Conservation (phyloP, 2,329 filamentous ascomycete genomes). For the Fusarium torreyae region DNA sequence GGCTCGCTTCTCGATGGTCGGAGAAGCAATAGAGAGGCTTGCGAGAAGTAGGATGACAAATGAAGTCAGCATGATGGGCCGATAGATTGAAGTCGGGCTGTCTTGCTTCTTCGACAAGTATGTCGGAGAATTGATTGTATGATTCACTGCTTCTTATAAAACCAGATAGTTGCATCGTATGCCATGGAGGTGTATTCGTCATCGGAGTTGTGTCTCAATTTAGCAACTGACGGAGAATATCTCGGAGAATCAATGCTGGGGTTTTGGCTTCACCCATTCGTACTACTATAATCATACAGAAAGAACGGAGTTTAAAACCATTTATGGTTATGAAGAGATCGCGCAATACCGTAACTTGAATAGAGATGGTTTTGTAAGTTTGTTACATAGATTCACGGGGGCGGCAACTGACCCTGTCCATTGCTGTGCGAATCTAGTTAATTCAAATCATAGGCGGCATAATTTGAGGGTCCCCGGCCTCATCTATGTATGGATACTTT, state of each 20-base stretch:
- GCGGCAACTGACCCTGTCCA: no score
- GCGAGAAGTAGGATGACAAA: constrained; percentile 24
- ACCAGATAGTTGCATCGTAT: constrained; percentile 1
- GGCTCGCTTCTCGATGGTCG: constrained; percentile 34
- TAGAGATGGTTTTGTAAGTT: no score
- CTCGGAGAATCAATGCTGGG: constrained; percentile 27
- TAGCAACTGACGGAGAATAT: constrained; percentile 41
- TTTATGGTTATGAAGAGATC: background rate
- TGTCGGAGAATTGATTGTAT: rapidly evolving
- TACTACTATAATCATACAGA: background rate
- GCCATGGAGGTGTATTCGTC: constrained; percentile 30
- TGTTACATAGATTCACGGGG: no score
- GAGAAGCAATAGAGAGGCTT: constrained; percentile 28
- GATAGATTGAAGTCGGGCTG: background rate
- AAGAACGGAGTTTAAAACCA: background rate
- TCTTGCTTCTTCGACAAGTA: background rate
- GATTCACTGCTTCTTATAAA: constrained; percentile 12
- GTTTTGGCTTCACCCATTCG: background rate
- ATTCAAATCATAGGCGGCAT: no score
- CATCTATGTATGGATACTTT: no score
- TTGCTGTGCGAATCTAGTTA: no score
- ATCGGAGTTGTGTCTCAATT: constrained; percentile 41
- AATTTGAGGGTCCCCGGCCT: no score
- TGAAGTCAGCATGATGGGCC: constrained; percentile 21
- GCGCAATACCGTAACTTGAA: rapidly evolving